phyloP scores from a whole-genome alignment of 2,329 filamentous ascomycete species.

The Arthrobotrys conoides region DNA sequence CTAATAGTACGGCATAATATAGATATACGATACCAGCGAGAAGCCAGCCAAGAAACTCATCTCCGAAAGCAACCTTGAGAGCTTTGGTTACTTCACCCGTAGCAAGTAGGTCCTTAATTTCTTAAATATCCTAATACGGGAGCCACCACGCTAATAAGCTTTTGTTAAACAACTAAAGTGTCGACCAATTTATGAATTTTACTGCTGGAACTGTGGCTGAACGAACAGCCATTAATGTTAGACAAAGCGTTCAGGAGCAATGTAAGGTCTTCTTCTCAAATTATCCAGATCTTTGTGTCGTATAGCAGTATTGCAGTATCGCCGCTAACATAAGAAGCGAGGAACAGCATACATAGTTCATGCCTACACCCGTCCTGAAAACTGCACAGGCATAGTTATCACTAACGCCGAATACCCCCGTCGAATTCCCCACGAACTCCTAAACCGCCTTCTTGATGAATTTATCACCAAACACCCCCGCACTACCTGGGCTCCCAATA shows the following conservation, averaged over 20 bases:
- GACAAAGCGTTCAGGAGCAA: slow-evolving; percentile 88
- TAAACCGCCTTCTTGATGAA: slow-evolving; percentile 75
- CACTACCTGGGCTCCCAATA: slow-evolving; percentile 74
- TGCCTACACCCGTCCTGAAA: slow-evolving; percentile 81
- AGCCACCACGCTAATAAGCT: slow-evolving; percentile 13
- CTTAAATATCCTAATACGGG: not conserved
- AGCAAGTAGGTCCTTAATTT: slow-evolving; percentile 33
- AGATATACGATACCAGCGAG: slow-evolving; percentile 48
- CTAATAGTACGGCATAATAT: not conserved
- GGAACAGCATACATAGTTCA: slow-evolving; percentile 79
- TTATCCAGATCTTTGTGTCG: not conserved
- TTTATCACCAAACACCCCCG: slow-evolving; percentile 73
- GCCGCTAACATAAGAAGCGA: not conserved
- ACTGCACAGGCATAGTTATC: slow-evolving; percentile 82
- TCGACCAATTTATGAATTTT: slow-evolving; percentile 82
- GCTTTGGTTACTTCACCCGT: slow-evolving; percentile 52
- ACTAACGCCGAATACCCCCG: slow-evolving; percentile 81
- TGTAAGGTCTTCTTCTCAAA: slow-evolving; percentile 68
- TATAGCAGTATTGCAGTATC: not conserved
- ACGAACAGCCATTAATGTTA: slow-evolving; percentile 82
- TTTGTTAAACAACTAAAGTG: slow-evolving; percentile 65
- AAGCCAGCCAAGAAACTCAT: slow-evolving; percentile 47
- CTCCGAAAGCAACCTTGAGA: slow-evolving; percentile 42
- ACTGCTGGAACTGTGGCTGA: slow-evolving; percentile 91
- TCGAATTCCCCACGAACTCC: slow-evolving; percentile 86